These are phyloP conservation scores for Corylus avellana DNA, from an alignment of 306 rosid species.

Conservation along the genomic window DNA sequence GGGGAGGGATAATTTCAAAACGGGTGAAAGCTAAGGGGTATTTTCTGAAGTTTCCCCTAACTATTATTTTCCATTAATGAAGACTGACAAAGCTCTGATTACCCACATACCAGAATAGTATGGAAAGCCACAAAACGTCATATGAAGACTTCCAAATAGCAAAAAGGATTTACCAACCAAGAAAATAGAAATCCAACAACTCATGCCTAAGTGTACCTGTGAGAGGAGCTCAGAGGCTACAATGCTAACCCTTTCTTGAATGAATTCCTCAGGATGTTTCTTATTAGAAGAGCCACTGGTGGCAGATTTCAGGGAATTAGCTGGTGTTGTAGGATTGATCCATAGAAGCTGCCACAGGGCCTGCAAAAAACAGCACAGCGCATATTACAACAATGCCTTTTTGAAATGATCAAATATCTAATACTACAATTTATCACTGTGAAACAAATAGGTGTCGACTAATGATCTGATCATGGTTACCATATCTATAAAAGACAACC, in stretches of 20 bases:
- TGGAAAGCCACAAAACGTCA: constrained; percentile 17
- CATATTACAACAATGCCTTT: neutral
- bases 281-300: constrained; percentile 43
- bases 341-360: constrained; percentile 96
- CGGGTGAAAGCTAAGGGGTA: too few species aligned
- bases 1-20: too few species aligned
- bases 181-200: constrained; percentile 20
- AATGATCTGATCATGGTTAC: constrained; percentile 1
- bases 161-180: constrained; percentile 15
- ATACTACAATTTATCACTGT: neutral
- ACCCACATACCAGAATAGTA: constrained; percentile 13
- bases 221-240: constrained; percentile 89
- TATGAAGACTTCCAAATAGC: constrained; percentile 16
- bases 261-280: constrained; percentile 64
- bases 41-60: neutral
- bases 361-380: constrained; percentile 52
- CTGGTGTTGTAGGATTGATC: constrained; percentile 65
- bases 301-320: constrained; percentile 49
- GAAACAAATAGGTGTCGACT: neutral
- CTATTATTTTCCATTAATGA: constrained; percentile 4
- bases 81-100: constrained; percentile 21
- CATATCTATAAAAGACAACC: neutral
- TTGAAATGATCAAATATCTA: constrained; percentile 4
- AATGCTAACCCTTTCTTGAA: constrained; percentile 82
- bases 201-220: constrained; percentile 58